Conservation (phyloP, 2,329 filamentous ascomycete species). For the Talaromyces albobiverticillius region DNA sequence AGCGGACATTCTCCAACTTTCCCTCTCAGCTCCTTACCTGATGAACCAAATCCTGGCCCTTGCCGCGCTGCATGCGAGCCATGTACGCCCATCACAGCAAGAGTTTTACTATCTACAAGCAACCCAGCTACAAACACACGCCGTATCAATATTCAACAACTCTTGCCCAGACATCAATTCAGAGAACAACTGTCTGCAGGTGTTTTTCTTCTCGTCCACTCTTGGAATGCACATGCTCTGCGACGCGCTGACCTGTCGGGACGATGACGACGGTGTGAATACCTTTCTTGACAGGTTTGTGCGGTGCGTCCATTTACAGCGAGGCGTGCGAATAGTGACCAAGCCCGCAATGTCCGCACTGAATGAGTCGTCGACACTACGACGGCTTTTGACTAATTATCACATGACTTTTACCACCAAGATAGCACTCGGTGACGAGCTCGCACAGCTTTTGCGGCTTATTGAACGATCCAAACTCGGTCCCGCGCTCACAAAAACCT, state of each 20-base stretch:
- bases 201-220: constrained; percentile 6
- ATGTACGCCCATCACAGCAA: neutral
- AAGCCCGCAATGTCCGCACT: neutral
- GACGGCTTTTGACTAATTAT: neutral
- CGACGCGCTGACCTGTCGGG: constrained; percentile 1
- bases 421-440: neutral
- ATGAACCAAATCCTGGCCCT: constrained; percentile 9
- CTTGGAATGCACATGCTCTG: constrained; percentile 2
- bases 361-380: neutral
- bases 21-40: constrained; percentile 1
- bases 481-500: neutral
- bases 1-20: neutral
- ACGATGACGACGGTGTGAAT: neutral
- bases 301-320: neutral
- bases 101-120: neutral
- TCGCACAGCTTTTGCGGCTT: neutral
- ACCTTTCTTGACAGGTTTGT: neutral
- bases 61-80: constrained; percentile 1
- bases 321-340: neutral
- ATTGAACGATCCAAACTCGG: neutral
- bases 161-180: neutral
- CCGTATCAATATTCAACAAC: constrained; percentile 1
- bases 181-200: neutral
- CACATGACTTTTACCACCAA: neutral
- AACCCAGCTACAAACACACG: constrained; percentile 1